Base-by-base conservation (phyloP, 176 grass and related monocot species). In the Calamus simplicifolius region DNA sequence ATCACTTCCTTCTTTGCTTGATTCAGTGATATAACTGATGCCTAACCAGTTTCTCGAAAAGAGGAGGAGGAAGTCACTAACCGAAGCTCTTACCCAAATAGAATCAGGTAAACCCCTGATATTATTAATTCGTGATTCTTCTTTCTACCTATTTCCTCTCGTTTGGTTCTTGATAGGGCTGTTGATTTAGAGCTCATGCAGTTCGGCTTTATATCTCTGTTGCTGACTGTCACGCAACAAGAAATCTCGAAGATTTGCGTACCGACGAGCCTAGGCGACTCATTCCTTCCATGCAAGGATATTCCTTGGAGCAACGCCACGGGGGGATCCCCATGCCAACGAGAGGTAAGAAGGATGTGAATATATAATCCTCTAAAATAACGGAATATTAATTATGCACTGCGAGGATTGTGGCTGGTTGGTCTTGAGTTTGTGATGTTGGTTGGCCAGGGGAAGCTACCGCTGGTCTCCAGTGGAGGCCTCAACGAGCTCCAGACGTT, bases 231-330 rank as follows among this genome's bases (percentile, higher is more conserved):
- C 16, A 35, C 61, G 1, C 18, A 50, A 35, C 31, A 63, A 16
- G 38, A 35, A 8, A 63, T 63, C 35, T 63, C 61, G 25, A 63
- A 63, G 38, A 63, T 63, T 18, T 63, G 61, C 38, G 50, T 63
- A 15, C 61, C 61, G 1, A 3, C 30, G 6, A 49, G 61, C 38
- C 48, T 63, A 18, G 61, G 35, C 1, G 38, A 63, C 19, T 25
- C 61, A 17, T 50, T 63, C 38, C 61, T 63, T 19, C 61, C 61
- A 49, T 63, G 61, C 18, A 25, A 63, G 30, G 61, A 50, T 25
- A 3, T 8, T 19, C 61, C 61, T 17, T 29, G 16, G 4, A 35
- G 38, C 61, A 50, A 18, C 16, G 48, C 28, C 28, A 4, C 13
- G 30, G 59, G 48, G 31, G 8, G 19, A 50, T 49, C 61, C 19